These are phyloP conservation scores for Recurvomyces mirabilis DNA, from an alignment of 495 filamentous ascomycete species.

Conservation along the genomic window DNA sequence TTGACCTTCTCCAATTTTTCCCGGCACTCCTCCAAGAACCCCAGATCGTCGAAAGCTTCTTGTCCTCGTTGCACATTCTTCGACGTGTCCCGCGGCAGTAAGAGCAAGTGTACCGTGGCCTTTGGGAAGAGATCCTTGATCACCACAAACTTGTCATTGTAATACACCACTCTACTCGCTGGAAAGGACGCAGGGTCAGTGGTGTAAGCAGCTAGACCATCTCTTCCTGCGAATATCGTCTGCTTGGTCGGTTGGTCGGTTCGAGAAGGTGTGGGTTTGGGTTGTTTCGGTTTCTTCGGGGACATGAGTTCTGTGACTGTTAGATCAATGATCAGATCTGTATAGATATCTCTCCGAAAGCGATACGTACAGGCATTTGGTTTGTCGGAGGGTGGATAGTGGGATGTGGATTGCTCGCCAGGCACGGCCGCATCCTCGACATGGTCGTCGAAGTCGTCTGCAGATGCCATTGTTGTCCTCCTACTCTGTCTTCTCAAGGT, in stretches of 20 bases:
- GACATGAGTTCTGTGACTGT: slow-evolving; percentile 21
- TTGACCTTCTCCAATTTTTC: slow-evolving; percentile 50
- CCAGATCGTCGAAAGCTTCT: slow-evolving; percentile 59
- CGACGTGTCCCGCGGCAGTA: slow-evolving; percentile 61
- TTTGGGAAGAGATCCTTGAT: slow-evolving; percentile 83
- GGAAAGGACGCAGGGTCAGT: slow-evolving; percentile 54
- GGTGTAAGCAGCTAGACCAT: slow-evolving; percentile 56
- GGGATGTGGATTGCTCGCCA: slow-evolving; percentile 3
- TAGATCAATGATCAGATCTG: slow-evolving; percentile 10
- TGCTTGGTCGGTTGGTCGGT: slow-evolving; percentile 1
- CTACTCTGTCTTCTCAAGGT: neutral
- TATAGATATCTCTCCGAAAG: neutral
- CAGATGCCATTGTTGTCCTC: slow-evolving; percentile 2
- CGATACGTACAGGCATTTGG: slow-evolving; percentile 17
- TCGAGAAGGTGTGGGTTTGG: slow-evolving; percentile 1
- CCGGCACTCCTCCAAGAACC: slow-evolving; percentile 56
- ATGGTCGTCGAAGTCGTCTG: slow-evolving; percentile 11
- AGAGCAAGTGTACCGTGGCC: slow-evolving; percentile 69
- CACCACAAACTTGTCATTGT: slow-evolving; percentile 60
- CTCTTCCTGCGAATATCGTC: slow-evolving; percentile 15
- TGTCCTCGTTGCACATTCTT: slow-evolving; percentile 61
- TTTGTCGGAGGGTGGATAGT: neutral
- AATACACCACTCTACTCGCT: slow-evolving; percentile 50
- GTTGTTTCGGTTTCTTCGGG: slow-evolving; percentile 5
- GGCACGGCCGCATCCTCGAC: slow-evolving; percentile 4